phyloP scores from a whole-genome alignment of 2,329 filamentous ascomycete genomes.

The Neonectria coccinea region DNA sequence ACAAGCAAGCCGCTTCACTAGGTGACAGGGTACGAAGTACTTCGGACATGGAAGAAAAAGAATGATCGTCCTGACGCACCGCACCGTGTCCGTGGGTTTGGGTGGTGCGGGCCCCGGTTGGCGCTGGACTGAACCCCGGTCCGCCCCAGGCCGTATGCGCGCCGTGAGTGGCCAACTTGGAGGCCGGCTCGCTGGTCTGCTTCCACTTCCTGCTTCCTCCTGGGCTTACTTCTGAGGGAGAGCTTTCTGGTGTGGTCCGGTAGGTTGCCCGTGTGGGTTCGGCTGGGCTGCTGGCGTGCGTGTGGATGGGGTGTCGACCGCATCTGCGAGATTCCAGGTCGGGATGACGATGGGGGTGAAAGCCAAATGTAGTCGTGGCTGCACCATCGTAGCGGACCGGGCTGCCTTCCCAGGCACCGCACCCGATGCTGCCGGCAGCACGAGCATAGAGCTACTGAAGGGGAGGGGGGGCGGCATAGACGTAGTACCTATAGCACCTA shows the following conservation, averaged over 20 bases:
- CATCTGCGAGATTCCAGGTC: conserved; percentile 18
- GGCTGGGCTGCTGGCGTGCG: conserved; percentile 26
- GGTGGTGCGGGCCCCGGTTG: conserved; percentile 43
- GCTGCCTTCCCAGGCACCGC: conserved; percentile 23
- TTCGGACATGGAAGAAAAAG: conserved; percentile 33
- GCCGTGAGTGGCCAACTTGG: conserved; percentile 21
- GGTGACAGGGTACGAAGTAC: conserved; percentile 21
- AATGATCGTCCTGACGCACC: conserved; percentile 44
- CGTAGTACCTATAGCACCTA: too few species aligned
- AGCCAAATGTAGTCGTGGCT: conserved; percentile 20
- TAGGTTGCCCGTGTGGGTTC: conserved; percentile 1
- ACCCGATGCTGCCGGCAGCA: conserved; percentile 16
- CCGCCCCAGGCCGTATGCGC: conserved; percentile 31
- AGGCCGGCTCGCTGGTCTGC: conserved; percentile 16
- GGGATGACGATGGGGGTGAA: conserved; percentile 19
- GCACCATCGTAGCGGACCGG: conserved; percentile 20
- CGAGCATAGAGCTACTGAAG: conserved; percentile 16
- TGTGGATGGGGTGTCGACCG: conserved; percentile 13
- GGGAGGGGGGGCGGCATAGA: background rate
- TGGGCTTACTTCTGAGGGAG: conserved; percentile 12
- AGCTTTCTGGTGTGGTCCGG: conserved; percentile 23
- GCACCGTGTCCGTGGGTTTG: conserved; percentile 47
- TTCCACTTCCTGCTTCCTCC: conserved; percentile 20
- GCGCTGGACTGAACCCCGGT: conserved; percentile 36
- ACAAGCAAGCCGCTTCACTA: conserved; percentile 21